Base-by-base conservation (phyloP, 2,329 filamentous ascomycete species). In the Elsinoe perseae region DNA sequence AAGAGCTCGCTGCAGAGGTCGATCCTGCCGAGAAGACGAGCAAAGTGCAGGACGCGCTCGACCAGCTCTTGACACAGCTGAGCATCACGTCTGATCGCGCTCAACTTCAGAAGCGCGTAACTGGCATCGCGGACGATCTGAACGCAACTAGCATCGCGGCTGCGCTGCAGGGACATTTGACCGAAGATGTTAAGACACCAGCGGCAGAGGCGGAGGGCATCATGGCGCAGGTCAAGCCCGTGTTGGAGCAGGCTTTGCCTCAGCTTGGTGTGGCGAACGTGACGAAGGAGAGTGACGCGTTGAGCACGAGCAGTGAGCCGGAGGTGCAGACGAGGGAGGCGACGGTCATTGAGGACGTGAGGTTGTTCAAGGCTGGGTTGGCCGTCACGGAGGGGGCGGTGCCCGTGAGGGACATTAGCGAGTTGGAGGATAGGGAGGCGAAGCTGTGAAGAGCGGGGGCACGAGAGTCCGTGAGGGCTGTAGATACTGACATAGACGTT, bases 381-480 rank as follows among this genome's bases (percentile, higher is more conserved):
- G 75, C 80, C 58, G 80, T 89, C 25, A 93, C 84, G 61, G 77
- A 80, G 20, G 92, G 88, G 0, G 82, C 90, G 1, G 78, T 78
- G 59, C 81, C 91, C 0, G 81, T 87, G 27, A 84, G 80, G 66
- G 86, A 93, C 62, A 70, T 97, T 56, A 85, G 79, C 60, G 87
- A 90, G 65, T 97, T 92, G 70, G 87, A 95, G 68, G 92, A 96
- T 58, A 76, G 85, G 58, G 89, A 88, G 61, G 74, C 87, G 12
- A 96, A 96, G 75, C 77, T 96, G 14, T 70, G 40, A 44, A n/a
- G n/a, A n/a, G n/a, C n/a, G n/a, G n/a, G n/a, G n/a, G n/a, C n/a
- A n/a, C n/a, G n/a, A n/a, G n/a, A n/a, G n/a, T n/a, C n/a, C n/a
- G n/a, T n/a, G n/a, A n/a, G n/a, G n/a, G n/a, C n/a, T n/a, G n/a